These are phyloP conservation scores for Hibiscus mutabilis DNA, from an alignment of 345 rosid genomes.

Conservation along the genomic window DNA sequence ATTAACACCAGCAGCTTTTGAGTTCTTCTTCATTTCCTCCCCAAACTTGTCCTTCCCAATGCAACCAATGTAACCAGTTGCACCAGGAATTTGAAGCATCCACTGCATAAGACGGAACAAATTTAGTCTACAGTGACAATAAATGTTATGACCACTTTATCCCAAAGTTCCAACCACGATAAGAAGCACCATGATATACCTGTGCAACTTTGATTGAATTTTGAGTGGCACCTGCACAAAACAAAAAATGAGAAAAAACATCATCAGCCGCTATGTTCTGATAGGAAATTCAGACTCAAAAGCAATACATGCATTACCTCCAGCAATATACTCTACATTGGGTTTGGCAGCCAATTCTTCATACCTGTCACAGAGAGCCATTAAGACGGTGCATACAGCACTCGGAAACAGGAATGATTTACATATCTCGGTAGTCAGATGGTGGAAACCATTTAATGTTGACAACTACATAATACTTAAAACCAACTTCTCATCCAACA, in stretches of 20 bases:
- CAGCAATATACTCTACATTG: constrained; percentile 62
- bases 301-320: constrained; percentile 36
- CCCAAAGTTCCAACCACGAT: not conserved
- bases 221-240: constrained; percentile 65
- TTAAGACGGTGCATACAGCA: not conserved
- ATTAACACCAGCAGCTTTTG: constrained; percentile 68
- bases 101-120: constrained; percentile 40
- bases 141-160: not conserved
- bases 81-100: constrained; percentile 96
- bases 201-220: constrained; percentile 94
- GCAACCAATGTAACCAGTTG: constrained; percentile 85
- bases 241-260: not conserved
- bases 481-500: not conserved
- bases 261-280: not conserved
- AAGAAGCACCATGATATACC: constrained; percentile 31
- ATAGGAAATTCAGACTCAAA: not conserved
- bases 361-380: constrained; percentile 35
- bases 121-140: not conserved
- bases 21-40: constrained; percentile 87
- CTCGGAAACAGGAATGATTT: not conserved
- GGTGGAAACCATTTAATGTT: not conserved
- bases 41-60: constrained; percentile 95
- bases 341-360: constrained; percentile 38
- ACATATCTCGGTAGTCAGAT: not conserved
- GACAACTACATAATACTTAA: not conserved